Evolutionary conservation across 2,329 filamentous ascomycete species (phyloP), one percentile per base, ranked within the genome.

Genomic region (Diplodia seriata): DNA sequence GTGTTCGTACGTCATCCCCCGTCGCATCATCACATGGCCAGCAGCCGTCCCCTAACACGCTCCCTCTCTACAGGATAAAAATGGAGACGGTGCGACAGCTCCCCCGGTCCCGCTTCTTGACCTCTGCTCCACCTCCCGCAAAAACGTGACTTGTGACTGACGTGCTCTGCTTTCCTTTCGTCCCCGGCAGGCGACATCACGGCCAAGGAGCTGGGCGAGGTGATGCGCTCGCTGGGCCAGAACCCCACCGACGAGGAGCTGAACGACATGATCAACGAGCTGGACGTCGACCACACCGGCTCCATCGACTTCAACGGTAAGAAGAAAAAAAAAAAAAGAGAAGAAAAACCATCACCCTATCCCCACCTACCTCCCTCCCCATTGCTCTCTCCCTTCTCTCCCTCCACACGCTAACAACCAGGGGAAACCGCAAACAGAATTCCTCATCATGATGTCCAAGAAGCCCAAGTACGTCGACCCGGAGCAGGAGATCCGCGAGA

Each of bases 1-100:
- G 92, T 99, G 73, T 99, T 99, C 84, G 95, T 99, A 90, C 90
- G 95, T 90, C 66, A 50, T n/a, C 66, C 69, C 51, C 53, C 18
- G 59, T 49, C n/a, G 51, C 11, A n/a, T 11, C 38, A 23, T 54
- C 64, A 33, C 49, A 63, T 43, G 43, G 36, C 23, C 23, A 26
- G 43, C 36, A 29, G 53, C 31, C 54, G 2, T n/a, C 33, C 18
- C 8, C 18, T 38, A 69, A 49, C 59, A 71, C 53, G 38, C 47
- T 63, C 69, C 69, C 11, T 20, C 23, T 12, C 64, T 64, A 74
- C 74, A 86, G 85, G 85, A 86, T 82, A 86, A 86, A 76, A 84
- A 86, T 75, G 83, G 83, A 76, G 84, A 86, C 82, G 85, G 84
- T 85, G 76, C 78, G 80, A 76, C 63, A 29, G 20, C 23, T 15